Conservation (phyloP, 805 yeast species). For the Suhomyces pyralidae region DNA sequence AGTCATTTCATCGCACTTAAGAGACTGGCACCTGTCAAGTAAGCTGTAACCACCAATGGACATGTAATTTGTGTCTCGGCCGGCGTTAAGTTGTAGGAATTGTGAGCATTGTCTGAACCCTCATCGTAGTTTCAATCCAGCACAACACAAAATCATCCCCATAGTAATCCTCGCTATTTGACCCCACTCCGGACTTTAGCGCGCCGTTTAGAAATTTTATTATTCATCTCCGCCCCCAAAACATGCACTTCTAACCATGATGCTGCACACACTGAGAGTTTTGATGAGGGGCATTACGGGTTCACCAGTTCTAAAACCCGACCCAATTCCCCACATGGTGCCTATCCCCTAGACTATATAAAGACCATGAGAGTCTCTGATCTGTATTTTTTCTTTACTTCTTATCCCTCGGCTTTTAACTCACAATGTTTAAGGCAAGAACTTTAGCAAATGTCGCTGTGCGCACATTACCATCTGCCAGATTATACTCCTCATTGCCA, state of each 20-base stretch:
- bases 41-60: background rate
- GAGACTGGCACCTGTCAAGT: background rate
- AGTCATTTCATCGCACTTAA: background rate
- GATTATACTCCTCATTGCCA: conserved; percentile 32
- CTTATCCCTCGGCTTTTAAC: background rate
- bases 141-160: background rate
- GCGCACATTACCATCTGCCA: conserved; percentile 3
- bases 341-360: background rate
- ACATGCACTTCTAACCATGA: background rate
- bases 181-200: background rate
- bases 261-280: background rate
- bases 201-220: background rate
- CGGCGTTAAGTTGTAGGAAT: background rate
- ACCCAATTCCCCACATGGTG: background rate
- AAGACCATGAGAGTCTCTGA: background rate
- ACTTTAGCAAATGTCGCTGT: background rate
- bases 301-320: background rate
- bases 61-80: background rate
- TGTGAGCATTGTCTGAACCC: background rate
- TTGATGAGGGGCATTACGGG: background rate
- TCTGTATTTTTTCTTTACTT: background rate
- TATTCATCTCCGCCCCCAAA: background rate
- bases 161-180: background rate
- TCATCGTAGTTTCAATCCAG: background rate
- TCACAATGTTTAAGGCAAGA: conserved; percentile 1